A percentile compares a stretch with the other conserved stretches of the same genome.
These are phyloP conservation scores for Colletotrichum somersetense DNA, from an alignment of 2,329 filamentous ascomycete genomes.

Conservation along the genomic window DNA sequence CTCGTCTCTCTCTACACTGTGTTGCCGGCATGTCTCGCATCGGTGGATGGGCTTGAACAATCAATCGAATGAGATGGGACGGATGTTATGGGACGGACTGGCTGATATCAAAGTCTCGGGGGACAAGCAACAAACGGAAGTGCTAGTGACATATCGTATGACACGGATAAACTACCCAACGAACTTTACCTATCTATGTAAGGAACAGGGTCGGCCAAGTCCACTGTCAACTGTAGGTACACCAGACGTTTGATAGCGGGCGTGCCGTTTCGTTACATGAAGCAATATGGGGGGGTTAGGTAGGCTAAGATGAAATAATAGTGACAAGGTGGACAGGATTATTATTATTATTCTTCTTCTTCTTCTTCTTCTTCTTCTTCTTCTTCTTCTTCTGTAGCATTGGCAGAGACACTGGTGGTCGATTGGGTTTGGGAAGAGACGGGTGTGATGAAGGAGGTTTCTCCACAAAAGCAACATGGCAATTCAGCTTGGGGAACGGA, in stretches of 20 bases:
- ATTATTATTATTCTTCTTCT: no score
- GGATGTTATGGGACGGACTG: slow-evolving; percentile 2
- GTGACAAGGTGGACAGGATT: no score
- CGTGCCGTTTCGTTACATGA: slow-evolving; percentile 4
- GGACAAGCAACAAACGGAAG: slow-evolving; percentile 17
- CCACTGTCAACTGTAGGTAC: no score
- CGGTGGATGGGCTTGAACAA: slow-evolving; percentile 24
- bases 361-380: no score
- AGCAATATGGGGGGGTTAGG: neutral
- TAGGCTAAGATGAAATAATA: no score
- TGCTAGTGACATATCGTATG: slow-evolving; percentile 27
- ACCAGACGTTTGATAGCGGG: slow-evolving; percentile 1
- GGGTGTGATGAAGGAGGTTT: neutral
- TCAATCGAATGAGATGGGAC: slow-evolving; percentile 31
- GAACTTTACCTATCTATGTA: neutral
- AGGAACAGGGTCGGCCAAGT: neutral
- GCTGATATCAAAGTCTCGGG: slow-evolving; percentile 23
- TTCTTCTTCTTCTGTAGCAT: no score
- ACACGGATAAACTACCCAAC: slow-evolving; percentile 25
- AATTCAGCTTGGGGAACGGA: neutral
- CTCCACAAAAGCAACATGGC: slow-evolving; percentile 38
- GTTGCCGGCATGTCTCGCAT: no score
- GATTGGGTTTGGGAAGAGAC: neutral
- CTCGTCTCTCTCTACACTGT: no score
- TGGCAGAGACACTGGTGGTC: neutral